phyloP scores from a whole-genome alignment of 768 basidiomycete genomes.

The Rhizopogon vinicolor region DNA sequence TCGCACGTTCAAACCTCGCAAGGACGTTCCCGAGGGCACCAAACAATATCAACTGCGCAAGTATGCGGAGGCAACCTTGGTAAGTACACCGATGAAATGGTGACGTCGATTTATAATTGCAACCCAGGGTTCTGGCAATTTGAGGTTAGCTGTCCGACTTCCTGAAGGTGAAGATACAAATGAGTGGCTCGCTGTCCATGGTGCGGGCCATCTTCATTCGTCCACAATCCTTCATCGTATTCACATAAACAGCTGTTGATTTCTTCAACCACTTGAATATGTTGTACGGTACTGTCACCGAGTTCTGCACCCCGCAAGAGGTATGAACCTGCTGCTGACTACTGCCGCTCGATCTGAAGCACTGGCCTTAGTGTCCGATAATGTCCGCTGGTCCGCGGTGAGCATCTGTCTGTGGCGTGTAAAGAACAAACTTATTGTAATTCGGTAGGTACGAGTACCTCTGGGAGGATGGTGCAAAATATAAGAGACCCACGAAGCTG shows the following conservation, averaged over 20 bases:
- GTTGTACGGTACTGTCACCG: slow-evolving; percentile 97
- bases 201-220: slow-evolving; percentile 38
- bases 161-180: slow-evolving; percentile 97
- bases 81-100: slow-evolving; percentile 24
- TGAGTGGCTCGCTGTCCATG: slow-evolving; percentile 99
- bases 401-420: slow-evolving; percentile 14
- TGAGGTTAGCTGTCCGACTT: slow-evolving; percentile 85
- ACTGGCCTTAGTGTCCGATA: slow-evolving; percentile 68
- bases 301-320: slow-evolving; percentile 95
- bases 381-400: slow-evolving; percentile 96
- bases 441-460: slow-evolving; percentile 80
- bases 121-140: slow-evolving; percentile 87
- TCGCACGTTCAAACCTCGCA: slow-evolving; percentile 94
- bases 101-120: neutral
- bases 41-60: slow-evolving; percentile 98
- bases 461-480: slow-evolving; percentile 88
- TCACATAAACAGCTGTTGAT: slow-evolving; percentile 71
- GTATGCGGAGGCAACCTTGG: slow-evolving; percentile 94
- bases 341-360: slow-evolving; percentile 7
- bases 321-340: slow-evolving; percentile 35
- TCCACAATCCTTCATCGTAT: neutral
- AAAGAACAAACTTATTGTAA: slow-evolving; percentile 1
- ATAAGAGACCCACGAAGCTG: slow-evolving; percentile 90
- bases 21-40: slow-evolving; percentile 91
- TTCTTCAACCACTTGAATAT: slow-evolving; percentile 99